phyloP scores from a whole-genome alignment of 805 yeast species.

The Blastobotrys terrestris region DNA sequence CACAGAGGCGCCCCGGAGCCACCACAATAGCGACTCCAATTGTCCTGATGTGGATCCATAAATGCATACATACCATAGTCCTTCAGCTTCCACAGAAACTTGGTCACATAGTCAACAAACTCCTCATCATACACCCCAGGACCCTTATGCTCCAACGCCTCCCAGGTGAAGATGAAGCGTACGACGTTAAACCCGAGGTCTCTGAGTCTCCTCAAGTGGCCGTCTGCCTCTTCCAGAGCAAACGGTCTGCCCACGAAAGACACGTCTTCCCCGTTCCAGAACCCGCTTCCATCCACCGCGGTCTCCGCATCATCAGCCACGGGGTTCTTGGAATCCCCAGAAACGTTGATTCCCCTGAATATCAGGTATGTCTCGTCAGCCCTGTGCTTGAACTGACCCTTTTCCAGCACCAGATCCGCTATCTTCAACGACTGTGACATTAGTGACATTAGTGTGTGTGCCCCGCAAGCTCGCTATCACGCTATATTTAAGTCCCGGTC shows the following conservation, averaged over 20 bases:
- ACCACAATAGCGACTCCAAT: slow-evolving; percentile 83
- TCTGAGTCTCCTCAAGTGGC: slow-evolving; percentile 64
- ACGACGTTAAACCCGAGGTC: slow-evolving; percentile 77
- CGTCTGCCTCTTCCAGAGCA: slow-evolving; percentile 63
- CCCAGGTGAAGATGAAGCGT: slow-evolving; percentile 81
- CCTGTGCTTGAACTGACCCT: slow-evolving; percentile 53
- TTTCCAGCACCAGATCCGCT: slow-evolving; percentile 15
- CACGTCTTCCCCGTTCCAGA: slow-evolving; percentile 65
- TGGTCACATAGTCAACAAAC: slow-evolving; percentile 62
- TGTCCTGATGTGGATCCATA: slow-evolving; percentile 90
- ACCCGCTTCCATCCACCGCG: slow-evolving; percentile 31
- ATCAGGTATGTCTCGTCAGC: slow-evolving; percentile 51
- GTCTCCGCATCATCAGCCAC: slow-evolving; percentile 37
- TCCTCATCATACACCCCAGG: slow-evolving; percentile 79
- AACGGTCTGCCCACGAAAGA: slow-evolving; percentile 84
- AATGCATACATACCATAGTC: slow-evolving; percentile 66
- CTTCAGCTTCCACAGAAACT: slow-evolving; percentile 51
- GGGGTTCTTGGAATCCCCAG: slow-evolving; percentile 70
- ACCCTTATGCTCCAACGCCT: slow-evolving; percentile 82
- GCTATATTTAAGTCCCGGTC: too few relatives aligned
- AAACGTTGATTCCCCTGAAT: slow-evolving; percentile 76
- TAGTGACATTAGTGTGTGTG: background rate
- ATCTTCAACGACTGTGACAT: background rate
- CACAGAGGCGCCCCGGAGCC: slow-evolving; percentile 94
- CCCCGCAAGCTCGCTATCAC: background rate